phyloP scores from a whole-genome alignment of 2,329 filamentous ascomycete species.

The Aspergillus hiratsukae region DNA sequence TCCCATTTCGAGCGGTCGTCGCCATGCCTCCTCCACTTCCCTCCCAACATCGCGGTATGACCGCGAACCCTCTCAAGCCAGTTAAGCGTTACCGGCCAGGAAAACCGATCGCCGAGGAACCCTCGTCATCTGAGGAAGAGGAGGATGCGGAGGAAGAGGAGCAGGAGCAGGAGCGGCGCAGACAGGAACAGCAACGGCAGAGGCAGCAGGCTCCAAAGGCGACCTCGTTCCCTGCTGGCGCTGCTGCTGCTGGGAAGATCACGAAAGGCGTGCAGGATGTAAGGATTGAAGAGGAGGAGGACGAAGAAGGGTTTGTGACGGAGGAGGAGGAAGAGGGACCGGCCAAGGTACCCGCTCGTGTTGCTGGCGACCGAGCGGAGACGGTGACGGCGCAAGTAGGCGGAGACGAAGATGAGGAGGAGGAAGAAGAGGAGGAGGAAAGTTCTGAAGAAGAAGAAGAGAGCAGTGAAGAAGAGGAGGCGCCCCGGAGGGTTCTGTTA shows the following conservation, averaged over 20 bases:
- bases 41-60: constrained; percentile 64
- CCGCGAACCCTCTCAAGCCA: constrained; percentile 77
- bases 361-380: constrained; percentile 10
- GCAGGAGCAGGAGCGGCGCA: constrained; percentile 49
- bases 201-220: constrained; percentile 44
- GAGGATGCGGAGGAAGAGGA: constrained; percentile 50
- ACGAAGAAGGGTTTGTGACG: constrained; percentile 59
- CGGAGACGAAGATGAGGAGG: constrained; percentile 13
- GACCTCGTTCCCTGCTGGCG: constrained; percentile 33
- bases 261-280: constrained; percentile 29
- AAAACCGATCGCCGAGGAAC: constrained; percentile 57
- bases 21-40: constrained; percentile 43
- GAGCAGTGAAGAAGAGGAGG: constrained; percentile 55
- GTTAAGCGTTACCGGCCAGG: constrained; percentile 74
- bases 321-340: constrained; percentile 43
- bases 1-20: constrained; percentile 1
- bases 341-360: constrained; percentile 9
- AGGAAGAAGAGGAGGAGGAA: constrained; percentile 38
- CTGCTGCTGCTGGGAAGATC: constrained; percentile 25
- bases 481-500: constrained; percentile 52
- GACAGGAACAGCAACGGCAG: constrained; percentile 33
- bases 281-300: constrained; percentile 39
- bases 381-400: constrained; percentile 12
- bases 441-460: constrained; percentile 40
- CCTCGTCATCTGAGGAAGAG: constrained; percentile 47